Evolutionary conservation across 2,329 filamentous ascomycete genomes (phyloP), one percentile per base, ranked within the genome.

Genomic region (Nemania serpens): DNA sequence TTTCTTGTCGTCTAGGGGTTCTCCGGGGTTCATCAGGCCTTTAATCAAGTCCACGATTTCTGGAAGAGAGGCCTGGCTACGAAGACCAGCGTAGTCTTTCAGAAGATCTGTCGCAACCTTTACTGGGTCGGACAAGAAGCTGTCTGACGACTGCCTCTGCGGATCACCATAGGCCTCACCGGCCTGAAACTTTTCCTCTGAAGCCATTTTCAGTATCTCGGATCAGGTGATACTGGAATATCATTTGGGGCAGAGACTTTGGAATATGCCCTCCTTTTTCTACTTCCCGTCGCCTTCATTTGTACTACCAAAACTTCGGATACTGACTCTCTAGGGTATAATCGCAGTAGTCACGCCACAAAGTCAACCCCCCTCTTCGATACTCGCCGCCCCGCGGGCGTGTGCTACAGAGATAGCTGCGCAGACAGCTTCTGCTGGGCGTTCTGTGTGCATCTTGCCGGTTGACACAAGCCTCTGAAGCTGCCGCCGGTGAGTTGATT

Each of bases 1-100:
- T 49, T 77, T 80, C 70, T 84, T 87, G 69, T 90, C 88, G 67
- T 90, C 78, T 15, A 85, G 74, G 7, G 80, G 79, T 43, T 83
- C 76, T 2, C 83, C 83, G n/a, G 79, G 78, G 58, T 63, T 61
- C 47, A 61, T 33, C 13, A 76, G 54, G 36, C 69, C 68, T 17
- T 75, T 73, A 45, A 78, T 66, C 29, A 78, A 71, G 4, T 57
- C 68, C 5, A 67, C 64, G 12, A 78, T 58, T 50, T 78, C 67
- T 4, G 65, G 42, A 13, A 68, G 42, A 22, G 71, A 70, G 1
- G 66, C 70, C 55, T 75, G 69, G 45, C 67, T 68, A 2, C 68
- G 63, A 37, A 75, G 52, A 12, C 69, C 71, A 29, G 56, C 55
- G 55, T 64, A 71, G 50, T 76, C 73, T 49, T 71, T 76, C 47